Base-by-base conservation (phyloP, 306 rosid genomes). In the Quercus engelmannii region DNA sequence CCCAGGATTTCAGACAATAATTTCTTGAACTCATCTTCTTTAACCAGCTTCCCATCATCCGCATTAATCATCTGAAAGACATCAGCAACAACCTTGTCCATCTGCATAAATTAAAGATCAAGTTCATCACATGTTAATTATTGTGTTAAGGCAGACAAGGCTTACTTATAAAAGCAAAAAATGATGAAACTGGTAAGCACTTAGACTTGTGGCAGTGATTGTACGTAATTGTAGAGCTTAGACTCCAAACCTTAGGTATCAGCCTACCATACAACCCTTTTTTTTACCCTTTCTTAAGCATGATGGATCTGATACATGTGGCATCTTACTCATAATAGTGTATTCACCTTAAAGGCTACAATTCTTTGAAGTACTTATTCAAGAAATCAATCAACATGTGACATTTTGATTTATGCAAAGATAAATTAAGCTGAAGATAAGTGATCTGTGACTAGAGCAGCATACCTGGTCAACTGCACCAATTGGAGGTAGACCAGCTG, bases 1-100 rank as follows among this genome's bases (percentile, higher is more conserved):
- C 86, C 97, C 41, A 93, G 78, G 73, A 96, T 85, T 71, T 88
- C 93, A 64, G 87, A 71, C 78, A 93, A 49, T 61, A 78, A 15
- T 85, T 93, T 96, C 92, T 91, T 93, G 92, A 93, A 96, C 73
- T 96, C 98, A 1, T 93, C 99, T 76, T 96, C 98, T 75, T 83
- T 90, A 55, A 89, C 88, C 69, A 75, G 17, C 82, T 86, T 89
- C 20, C 84, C 88, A 5, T 91, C 94, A 6, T 93, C 94, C 15
- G 85, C 92, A 1, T 76, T 89, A 25, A 85, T 61, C 93, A 86
- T 74, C 81, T 86, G 87, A 79, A 86, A 84, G 41, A 56, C 90
- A 43, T 89, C 96, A 5, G 62, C 73, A 15, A 93, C 41, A 78
- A 85, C 78, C 87, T 84, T 87, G 87, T 91, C 98, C 90, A 96